Percentiles rank a stretch among this genome's conserved stretches.
Conservation (phyloP, 805 yeast species). For the Wickerhamomyces subpelliculosus region DNA sequence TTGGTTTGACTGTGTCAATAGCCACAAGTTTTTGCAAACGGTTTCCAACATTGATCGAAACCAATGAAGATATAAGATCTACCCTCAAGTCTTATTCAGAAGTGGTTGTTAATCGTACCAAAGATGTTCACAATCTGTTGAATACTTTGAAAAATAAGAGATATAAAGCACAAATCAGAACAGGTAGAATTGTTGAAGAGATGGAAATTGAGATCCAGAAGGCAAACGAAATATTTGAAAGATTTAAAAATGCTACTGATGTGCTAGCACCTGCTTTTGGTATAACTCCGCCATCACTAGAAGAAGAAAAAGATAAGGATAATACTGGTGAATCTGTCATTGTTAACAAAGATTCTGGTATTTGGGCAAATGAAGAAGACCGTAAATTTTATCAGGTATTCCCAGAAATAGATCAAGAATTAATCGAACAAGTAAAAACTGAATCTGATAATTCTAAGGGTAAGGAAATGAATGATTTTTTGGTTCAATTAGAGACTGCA, state of each 20-base stretch:
- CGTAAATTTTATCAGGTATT: constrained; percentile 55
- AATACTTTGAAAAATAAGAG: constrained; percentile 31
- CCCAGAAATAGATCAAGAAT: constrained; percentile 33
- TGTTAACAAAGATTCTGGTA: constrained; percentile 22
- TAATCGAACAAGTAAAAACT: constrained; percentile 25
- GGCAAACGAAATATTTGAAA: constrained; percentile 31
- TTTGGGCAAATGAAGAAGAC: constrained; percentile 67
- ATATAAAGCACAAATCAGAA: constrained; percentile 52
- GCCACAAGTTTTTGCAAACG: constrained; percentile 45
- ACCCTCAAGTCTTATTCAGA: constrained; percentile 37
- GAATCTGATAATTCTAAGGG: constrained; percentile 19
- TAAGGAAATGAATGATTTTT: constrained; percentile 35
- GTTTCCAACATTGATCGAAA: constrained; percentile 29
- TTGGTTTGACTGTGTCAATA: constrained; percentile 28
- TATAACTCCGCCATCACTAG: constrained; percentile 30
- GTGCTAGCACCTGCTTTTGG: constrained; percentile 36
- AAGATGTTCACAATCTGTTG: constrained; percentile 29
- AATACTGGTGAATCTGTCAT: constrained; percentile 15
- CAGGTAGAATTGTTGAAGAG: constrained; percentile 48
- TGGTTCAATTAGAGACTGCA: constrained; percentile 35
- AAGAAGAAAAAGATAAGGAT: constrained; percentile 20
- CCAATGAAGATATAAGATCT: constrained; percentile 20
- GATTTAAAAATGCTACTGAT: constrained; percentile 36
- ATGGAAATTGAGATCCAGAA: constrained; percentile 29
- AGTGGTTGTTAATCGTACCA: constrained; percentile 32